phyloP scores from a whole-genome alignment of 345 rosid genomes.

The Gossypium turneri region DNA sequence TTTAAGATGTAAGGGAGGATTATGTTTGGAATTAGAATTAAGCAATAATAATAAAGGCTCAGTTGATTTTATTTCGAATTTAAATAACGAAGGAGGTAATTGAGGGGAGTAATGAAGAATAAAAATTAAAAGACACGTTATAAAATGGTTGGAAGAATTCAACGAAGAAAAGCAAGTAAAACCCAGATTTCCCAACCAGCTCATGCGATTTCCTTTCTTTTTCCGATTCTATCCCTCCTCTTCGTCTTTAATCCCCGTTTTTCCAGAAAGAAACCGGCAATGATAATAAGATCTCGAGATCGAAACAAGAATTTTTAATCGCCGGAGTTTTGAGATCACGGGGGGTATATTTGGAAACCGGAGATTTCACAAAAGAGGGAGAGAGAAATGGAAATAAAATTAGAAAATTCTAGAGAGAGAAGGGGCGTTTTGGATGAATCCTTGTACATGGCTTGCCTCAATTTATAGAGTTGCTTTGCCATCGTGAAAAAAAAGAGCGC shows the following conservation, averaged over 20 bases:
- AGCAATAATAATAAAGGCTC: conserved; percentile 43
- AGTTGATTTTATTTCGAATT: conserved; percentile 39
- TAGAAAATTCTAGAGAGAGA: not conserved
- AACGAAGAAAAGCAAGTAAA: conserved; percentile 46
- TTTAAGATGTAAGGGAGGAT: not conserved
- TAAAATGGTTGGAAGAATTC: conserved; percentile 49
- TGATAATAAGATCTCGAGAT: not conserved
- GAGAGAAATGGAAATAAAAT: not conserved
- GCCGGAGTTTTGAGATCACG: not conserved
- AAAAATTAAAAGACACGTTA: conserved; percentile 71
- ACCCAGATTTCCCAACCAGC: conserved; percentile 85
- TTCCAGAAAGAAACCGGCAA: not conserved
- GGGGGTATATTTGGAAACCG: not conserved
- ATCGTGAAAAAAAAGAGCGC: not conserved
- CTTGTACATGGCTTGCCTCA: not conserved
- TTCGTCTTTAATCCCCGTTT: not conserved
- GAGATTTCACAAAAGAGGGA: not conserved
- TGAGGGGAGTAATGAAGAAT: conserved; percentile 86
- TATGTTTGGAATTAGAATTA: conserved; percentile 16
- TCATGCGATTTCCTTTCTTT: conserved; percentile 61
- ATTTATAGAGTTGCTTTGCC: conserved; percentile 11
- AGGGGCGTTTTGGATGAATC: not conserved
- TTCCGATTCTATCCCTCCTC: conserved; percentile 5
- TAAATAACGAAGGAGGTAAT: conserved; percentile 45
- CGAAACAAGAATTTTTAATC: not conserved